Base-by-base conservation (phyloP, 495 filamentous ascomycete species). In the Cryomyces minteri region DNA sequence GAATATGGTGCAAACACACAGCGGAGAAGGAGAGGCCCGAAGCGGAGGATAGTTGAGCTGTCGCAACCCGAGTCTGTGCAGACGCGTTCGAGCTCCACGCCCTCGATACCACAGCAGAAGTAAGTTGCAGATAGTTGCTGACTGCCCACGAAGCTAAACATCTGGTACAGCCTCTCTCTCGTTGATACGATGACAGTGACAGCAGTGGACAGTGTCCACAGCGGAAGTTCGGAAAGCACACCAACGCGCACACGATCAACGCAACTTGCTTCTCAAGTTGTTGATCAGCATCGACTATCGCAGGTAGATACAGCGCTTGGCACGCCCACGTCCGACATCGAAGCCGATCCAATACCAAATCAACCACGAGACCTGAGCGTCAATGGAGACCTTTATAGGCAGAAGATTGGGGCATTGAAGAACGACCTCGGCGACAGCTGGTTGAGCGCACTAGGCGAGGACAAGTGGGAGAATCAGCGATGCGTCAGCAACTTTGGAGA, bases 391-490 rank as follows among this genome's bases (percentile, higher is more conserved):
- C 65, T 84, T 5, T 94, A 88, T 59, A 74, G 76, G 36, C 80
- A 80, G 58, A 87, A 87, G 53, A 74, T 96, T 41, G 85, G 90
- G 59, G 80, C 80, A 9, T 63, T 94, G 12, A 80, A 82, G 38
- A 79, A 78, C 51, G 84, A 94, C 48, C 76, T 92, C 43, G 83
- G 85, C 33, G 80, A 74, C 49, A 78, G 76, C 41, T 98, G 92
- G 73, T 70, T 95, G 31, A 85, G 76, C 48, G 82, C 85, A 5
- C 69, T 96, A 40, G 79, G 77, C 46, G 90, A 94, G 51, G 80
- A 85, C 54, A 67, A 70, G n/a, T 80, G 70, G 74, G 66, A 64
- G 57, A 64, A 57, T 50, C 63, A 39, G 45, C 64, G 48, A 49
- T 54, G 46, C 52, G 71, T 18, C 54, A 67, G 43, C 49, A 63